Evolutionary conservation across 768 basidiomycete species (phyloP), one percentile per base, ranked within the genome.

Genomic region (Mycena metata): DNA sequence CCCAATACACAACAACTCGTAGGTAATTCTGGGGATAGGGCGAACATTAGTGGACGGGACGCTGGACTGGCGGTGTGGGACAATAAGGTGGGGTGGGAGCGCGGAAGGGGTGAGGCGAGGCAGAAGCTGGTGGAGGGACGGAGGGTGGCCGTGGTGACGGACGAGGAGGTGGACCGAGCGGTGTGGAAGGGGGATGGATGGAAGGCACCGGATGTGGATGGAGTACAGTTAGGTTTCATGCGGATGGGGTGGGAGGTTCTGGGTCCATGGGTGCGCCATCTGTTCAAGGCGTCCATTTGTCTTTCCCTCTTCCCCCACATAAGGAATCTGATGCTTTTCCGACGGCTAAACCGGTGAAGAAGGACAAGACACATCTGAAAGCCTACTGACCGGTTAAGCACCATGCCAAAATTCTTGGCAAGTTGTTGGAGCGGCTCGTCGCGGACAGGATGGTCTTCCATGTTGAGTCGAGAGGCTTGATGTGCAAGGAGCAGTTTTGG

Each of bases 11-110:
- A n/a, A n/a, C n/a, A n/a, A n/a, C n/a, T n/a, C n/a, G n/a, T n/a
- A n/a, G n/a, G n/a, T n/a, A n/a, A n/a, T n/a, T n/a, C n/a, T n/a
- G 30, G 42, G 3, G 41, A 57, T 24, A 57, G 56, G 56, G 56
- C 3, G 56, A 57, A 33, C 56, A 41, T 10, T 43, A 57, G 56
- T 57, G 56, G 5, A 19, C 23, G 36, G 7, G 23, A 3, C 15
- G 54, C 10, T 19, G 23, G 56, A 21, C 6, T 39, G 16, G 21
- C 42, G n/a, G 57, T n/a, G 5, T 15, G 19, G 55, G 39, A 42
- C 8, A 21, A 11, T 35, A 36, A 3, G 41, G 55, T 15, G 41
- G 2, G 39, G 39, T 36, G 21, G 23, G 26, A 15, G 9, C 9
- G 41, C 21, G 55, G 55, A 23, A 6, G 33, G 16, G 21, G 42